A percentile compares a stretch with the other conserved stretches of the same genome.
Conservation (phyloP, 306 rosid species). For the Quercus robur region DNA sequence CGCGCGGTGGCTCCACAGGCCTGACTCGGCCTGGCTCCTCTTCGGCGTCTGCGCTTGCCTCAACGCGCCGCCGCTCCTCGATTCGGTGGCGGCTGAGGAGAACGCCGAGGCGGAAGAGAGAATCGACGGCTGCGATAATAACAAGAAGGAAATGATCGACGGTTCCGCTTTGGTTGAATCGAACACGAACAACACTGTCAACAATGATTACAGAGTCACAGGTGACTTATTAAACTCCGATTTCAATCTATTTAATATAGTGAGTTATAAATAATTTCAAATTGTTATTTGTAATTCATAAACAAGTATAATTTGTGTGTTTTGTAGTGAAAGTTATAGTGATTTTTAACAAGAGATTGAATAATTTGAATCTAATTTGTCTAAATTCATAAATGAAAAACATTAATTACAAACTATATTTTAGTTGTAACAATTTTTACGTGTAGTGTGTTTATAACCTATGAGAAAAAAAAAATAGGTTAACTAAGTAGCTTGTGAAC, state of each 20-base stretch:
- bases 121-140: constrained; percentile 1
- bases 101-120: constrained; percentile 13
- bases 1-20: constrained; percentile 85
- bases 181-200: constrained; percentile 23
- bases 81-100: neutral
- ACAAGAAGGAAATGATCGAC: constrained; percentile 17
- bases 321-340: no score
- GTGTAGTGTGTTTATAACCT: no score
- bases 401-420: no score
- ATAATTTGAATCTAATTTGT: no score
- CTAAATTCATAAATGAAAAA: neutral
- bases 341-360: no score
- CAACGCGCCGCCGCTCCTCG: constrained; percentile 42
- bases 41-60: constrained; percentile 88
- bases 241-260: neutral
- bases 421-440: no score
- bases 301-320: no score
- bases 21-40: constrained; percentile 87
- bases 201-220: constrained; percentile 59
- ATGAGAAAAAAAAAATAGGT: no score
- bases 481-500: no score
- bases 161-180: constrained; percentile 6
- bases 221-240: constrained; percentile 35
- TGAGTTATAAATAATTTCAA: no score
- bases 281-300: no score